Percentiles rank a stretch among this genome's conserved stretches.
Conservation (phyloP, 106 monocot genomes). For the Dendrobium nobile region DNA sequence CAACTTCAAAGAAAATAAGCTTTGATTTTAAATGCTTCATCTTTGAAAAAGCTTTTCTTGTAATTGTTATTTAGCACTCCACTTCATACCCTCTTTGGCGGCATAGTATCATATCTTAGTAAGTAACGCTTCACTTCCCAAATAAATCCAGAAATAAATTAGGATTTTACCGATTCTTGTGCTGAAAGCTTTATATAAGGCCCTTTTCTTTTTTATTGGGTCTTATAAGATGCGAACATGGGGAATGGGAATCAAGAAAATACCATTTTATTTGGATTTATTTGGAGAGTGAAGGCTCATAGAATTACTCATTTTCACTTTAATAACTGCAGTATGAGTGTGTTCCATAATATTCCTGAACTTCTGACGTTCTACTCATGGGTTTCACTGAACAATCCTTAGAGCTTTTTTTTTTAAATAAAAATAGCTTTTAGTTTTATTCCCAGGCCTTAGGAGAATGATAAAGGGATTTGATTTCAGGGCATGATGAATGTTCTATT, state of each 20-base stretch:
- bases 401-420: neutral
- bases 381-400: neutral
- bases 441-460: neutral
- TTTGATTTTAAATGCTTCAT: too few species aligned
- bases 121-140: too few species aligned
- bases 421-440: neutral
- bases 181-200: neutral
- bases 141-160: too few species aligned
- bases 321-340: neutral
- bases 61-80: too few species aligned
- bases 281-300: neutral
- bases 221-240: neutral
- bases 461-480: slow-evolving; percentile 22
- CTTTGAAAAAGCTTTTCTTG: too few species aligned
- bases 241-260: neutral
- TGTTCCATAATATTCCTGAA: neutral
- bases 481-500: slow-evolving; percentile 50
- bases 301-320: neutral
- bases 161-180: neutral
- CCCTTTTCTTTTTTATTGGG: neutral
- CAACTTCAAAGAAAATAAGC: too few species aligned
- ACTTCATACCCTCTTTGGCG: neutral
- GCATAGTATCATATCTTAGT: neutral
- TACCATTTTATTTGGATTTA: neutral
- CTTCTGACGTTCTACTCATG: neutral